Percentiles rank a stretch among this genome's conserved stretches.
These are phyloP conservation scores for Pythium rhizo-oryzae DNA, from an alignment of 352 stramenopile genomes.

Conservation along the genomic window DNA sequence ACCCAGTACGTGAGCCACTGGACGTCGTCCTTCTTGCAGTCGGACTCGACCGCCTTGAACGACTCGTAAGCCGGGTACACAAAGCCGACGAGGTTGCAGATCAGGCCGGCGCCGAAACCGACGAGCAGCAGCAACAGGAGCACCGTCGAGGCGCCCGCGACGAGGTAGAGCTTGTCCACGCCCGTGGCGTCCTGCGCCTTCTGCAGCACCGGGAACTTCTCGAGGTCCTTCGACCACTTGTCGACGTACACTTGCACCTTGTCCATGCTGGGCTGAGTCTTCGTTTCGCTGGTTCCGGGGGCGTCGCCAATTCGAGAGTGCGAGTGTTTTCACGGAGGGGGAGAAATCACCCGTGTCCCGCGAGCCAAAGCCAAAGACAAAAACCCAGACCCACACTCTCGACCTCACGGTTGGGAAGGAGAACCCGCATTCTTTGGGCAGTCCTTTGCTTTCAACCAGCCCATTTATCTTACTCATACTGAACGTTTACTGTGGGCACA, in stretches of 20 bases:
- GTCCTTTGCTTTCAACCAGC: neutral
- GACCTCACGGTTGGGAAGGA: slow-evolving; percentile 31
- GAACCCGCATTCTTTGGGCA: slow-evolving; percentile 4
- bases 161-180: slow-evolving; percentile 90
- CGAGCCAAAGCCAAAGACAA: too few relatives aligned
- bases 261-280: slow-evolving; percentile 49
- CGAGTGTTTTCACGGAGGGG: neutral
- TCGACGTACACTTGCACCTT: slow-evolving; percentile 84
- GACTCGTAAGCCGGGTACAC: slow-evolving; percentile 83
- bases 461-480: neutral
- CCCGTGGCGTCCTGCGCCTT: slow-evolving; percentile 80
- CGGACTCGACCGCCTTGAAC: slow-evolving; percentile 86
- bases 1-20: slow-evolving; percentile 98
- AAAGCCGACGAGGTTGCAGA: slow-evolving; percentile 86
- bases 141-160: slow-evolving; percentile 56
- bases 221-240: slow-evolving; percentile 87
- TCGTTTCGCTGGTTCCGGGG: slow-evolving; percentile 22
- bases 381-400: slow-evolving; percentile 26
- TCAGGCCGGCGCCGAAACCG: slow-evolving; percentile 83
- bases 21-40: slow-evolving; percentile 81
- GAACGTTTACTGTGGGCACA: neutral
- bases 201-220: slow-evolving; percentile 81
- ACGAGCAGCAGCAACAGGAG: slow-evolving; percentile 82
- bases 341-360: slow-evolving; percentile 23
- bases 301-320: slow-evolving; percentile 37